Evolutionary conservation across 257 asterid species (phyloP), one percentile per base, ranked within the genome.

Genomic region (Rehmannia glutinosa): DNA sequence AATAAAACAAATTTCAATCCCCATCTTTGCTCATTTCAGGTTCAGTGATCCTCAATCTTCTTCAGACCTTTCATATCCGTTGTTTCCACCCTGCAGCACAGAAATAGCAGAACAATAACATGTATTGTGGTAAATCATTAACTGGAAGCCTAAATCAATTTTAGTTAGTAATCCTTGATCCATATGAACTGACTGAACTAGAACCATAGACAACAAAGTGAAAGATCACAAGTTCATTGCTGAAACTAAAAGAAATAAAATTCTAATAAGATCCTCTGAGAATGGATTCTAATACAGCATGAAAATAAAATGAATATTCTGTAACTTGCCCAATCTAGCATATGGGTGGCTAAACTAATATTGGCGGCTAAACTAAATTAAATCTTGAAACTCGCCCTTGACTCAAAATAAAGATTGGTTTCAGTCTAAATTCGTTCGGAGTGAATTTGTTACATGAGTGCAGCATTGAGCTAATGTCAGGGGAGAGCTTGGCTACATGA

Each of bases 1-100:
- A 42, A 21, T 32, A 59, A 12, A 46, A 15, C 1, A 28, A 27
- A 8, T 21, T 27, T 33, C 42, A n/a, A 38, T 52, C 15, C 11
- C 3, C 73, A 2, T 54, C 54, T 51, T 24, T 9, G 69, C 58
- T 58, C 57, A 6, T 63, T 62, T 56, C 32, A 11, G 55, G 73
- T 38, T 83, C 84, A 90, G 53, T 92, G 98, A 52, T 90, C 95
- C 75, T 92, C 97, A 11, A 87, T 78, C 87, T 92, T 92, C 89
- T 92, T 92, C 84, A 92, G 76, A 68, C 97, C 90, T 78, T 90
- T 92, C 98, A 92, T 92, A 71, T 92, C 98, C 6, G 98, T 92
- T 35, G 98, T 92, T 75, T 92, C 96, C 82, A 90, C 98, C 80
- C 98, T 92, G 88, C 71, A 76, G 17, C 39, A 71, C 9, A 24